Evolutionary conservation across 192 early-diverging fungal genomes (phyloP), one percentile per base, ranked within the genome.

Genomic region (Mycoemilia scoparia): DNA sequence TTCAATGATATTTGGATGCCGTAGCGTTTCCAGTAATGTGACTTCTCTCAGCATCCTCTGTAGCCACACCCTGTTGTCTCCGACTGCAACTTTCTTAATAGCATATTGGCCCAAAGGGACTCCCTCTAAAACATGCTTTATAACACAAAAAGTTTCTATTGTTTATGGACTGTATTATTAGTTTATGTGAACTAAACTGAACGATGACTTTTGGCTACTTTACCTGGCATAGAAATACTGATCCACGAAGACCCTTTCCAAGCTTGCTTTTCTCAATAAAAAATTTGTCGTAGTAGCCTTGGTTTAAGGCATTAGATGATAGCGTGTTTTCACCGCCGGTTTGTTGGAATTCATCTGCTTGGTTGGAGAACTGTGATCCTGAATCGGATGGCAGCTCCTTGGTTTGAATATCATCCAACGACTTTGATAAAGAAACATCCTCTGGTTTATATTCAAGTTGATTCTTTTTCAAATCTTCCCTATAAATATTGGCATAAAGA

Each of bases 261-360:
- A 96, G 60, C 44, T 91, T 90, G 24, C 64, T 64, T 39, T 77
- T 59, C 42, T 93, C 86, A 2, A 80, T 60, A 49, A 96, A 96
- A 42, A 96, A 96, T 5, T 77, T 71, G 21, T 79, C 71, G 41
- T 96, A 96, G 47, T 96, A 96, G 4, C 92, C 92, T 39, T 92
- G 82, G 43, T 96, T 96, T 41, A 91, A 86, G 7, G 79, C 70
- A 32, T 66, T 58, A 1, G 57, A 64, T 2, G 73, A 64, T 3
- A 87, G n/a, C n/a, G 59, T 43, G 69, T 64, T 2, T 43, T 24
- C 0, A 54, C 18, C 23, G 36, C 3, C 23, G 36, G 36, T n/a
- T n/a, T n/a, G n/a, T n/a, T 13, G 30, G 23, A 18, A 4, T 11
- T 6, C 10, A 21, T 14, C 13, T 16, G 10, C 12, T n/a, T 5